These are phyloP conservation scores for Cerrena zonata DNA, from an alignment of 1,284 basidiomycete genomes.

Conservation along the genomic window DNA sequence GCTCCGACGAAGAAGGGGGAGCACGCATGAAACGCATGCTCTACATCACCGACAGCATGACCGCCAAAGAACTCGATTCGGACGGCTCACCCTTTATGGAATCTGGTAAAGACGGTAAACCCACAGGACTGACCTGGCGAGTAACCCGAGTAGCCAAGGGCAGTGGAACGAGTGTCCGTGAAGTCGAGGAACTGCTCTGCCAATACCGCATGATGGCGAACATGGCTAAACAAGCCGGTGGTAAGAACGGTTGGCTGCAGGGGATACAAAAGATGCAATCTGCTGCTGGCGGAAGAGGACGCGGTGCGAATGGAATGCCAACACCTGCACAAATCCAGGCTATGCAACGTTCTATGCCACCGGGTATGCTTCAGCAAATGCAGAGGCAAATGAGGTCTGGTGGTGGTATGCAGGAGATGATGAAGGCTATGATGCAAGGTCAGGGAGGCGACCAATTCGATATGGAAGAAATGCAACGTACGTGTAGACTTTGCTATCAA, in stretches of 20 bases:
- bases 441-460: slow-evolving; percentile 78
- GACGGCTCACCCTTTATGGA: slow-evolving; percentile 88
- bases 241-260: slow-evolving; percentile 89
- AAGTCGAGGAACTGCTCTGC: slow-evolving; percentile 92
- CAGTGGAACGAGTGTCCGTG: slow-evolving; percentile 91
- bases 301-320: slow-evolving; percentile 81
- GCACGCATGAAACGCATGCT: slow-evolving; percentile 95
- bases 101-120: slow-evolving; percentile 77
- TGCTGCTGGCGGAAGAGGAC: slow-evolving; percentile 77
- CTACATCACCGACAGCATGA: slow-evolving; percentile 98
- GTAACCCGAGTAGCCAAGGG: slow-evolving; percentile 87
- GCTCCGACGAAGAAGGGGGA: slow-evolving; percentile 87
- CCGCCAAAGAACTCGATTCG: slow-evolving; percentile 87
- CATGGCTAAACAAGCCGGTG: slow-evolving; percentile 95
- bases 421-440: slow-evolving; percentile 92
- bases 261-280: slow-evolving; percentile 88
- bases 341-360: slow-evolving; percentile 86
- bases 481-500: slow-evolving; percentile 17
- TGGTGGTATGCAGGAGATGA: slow-evolving; percentile 90
- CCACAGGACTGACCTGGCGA: slow-evolving; percentile 77
- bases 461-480: slow-evolving; percentile 84
- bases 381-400: slow-evolving; percentile 77
- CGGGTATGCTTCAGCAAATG: slow-evolving; percentile 82
- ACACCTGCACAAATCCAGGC: slow-evolving; percentile 88
- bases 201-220: slow-evolving; percentile 97